These are phyloP conservation scores for Alternaria brassicae DNA, from an alignment of 2,329 filamentous ascomycete species.

Conservation along the genomic window DNA sequence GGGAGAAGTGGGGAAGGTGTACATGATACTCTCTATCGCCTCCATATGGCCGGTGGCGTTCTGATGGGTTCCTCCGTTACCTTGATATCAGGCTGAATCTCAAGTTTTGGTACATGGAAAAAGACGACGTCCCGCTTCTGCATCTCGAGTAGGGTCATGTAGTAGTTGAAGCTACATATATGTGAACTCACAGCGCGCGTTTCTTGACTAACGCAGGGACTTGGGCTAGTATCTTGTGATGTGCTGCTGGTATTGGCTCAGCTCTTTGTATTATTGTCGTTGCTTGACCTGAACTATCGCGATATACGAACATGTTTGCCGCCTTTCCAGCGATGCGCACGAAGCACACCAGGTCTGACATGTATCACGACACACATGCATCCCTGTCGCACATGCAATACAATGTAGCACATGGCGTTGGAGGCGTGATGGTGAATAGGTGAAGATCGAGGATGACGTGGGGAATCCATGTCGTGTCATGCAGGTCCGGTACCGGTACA, in stretches of 20 bases:
- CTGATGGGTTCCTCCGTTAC: background rate
- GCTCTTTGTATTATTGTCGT: conserved; percentile 44
- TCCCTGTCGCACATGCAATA: no score
- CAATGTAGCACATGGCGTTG: no score
- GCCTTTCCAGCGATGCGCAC: background rate
- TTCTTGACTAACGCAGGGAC: conserved; percentile 69
- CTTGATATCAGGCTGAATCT: background rate
- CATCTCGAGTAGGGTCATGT: conserved; percentile 45
- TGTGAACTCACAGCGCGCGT: conserved; percentile 51
- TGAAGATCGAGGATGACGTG: conserved; percentile 8
- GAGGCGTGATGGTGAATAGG: no score
- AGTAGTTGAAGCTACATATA: conserved; percentile 57
- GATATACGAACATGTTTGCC: background rate
- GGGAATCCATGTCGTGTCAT: conserved; percentile 14
- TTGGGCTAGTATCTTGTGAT: conserved; percentile 60
- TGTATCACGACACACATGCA: background rate
- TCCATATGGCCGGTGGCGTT: conserved; percentile 30
- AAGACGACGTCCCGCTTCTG: conserved; percentile 40
- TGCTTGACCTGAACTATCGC: background rate
- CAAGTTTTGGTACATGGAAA: background rate
- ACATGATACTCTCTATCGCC: background rate
- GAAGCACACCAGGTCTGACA: no score
- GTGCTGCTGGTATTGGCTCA: conserved; percentile 67
- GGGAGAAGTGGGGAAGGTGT: background rate
- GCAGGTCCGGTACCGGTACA: conserved; percentile 26